Evolutionary conservation across 306 rosid genomes (phyloP), one percentile per base, ranked within the genome.

Genomic region (Quercus rubra): DNA sequence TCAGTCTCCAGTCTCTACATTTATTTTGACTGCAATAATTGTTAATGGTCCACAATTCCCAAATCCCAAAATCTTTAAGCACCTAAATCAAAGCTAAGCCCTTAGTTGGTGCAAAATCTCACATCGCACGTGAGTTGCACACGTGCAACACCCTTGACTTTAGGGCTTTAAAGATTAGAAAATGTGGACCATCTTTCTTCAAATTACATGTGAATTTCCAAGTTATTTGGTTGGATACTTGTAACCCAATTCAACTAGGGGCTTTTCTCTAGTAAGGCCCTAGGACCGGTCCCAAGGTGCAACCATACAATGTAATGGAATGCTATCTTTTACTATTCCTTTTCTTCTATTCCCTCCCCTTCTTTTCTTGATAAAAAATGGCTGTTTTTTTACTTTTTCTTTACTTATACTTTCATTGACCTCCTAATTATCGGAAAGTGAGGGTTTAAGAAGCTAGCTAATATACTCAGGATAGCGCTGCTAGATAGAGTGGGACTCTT

Each of bases 111-210:
- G 33, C 46, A 51, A 76, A 72, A 76, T 73, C 82, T 78, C 86
- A 82, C 46, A 43, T 82, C 38, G 74, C 75, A 66, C 46, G 86
- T 76, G 82, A 62, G 55, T 69, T 68, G 25, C 89, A 83, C 77
- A 83, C 79, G 83, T 83, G 85, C 81, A 77, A 73, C 54, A 27
- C 68, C 74, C 27, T 28, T 6, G 13, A 69, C 79, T 71, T 70
- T 51, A 12, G 41, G 49, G 51, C 31, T 77, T 49, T 68, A 18
- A 57, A 57, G 46, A 64, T 63, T 13, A 27, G 63, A 14, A 43
- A 74, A 51, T 27, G 61, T 71, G 77, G 73, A 71, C 52, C 62
- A 51, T 55, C 55, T 41, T 41, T 8, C 46, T 41, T 41, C 46
- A 8, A 2, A 41, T 41, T 8, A 58, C 62, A 35, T 77, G 35